These are phyloP conservation scores for Gossypioides kirkii DNA, from an alignment of 345 rosid species.

Conservation along the genomic window DNA sequence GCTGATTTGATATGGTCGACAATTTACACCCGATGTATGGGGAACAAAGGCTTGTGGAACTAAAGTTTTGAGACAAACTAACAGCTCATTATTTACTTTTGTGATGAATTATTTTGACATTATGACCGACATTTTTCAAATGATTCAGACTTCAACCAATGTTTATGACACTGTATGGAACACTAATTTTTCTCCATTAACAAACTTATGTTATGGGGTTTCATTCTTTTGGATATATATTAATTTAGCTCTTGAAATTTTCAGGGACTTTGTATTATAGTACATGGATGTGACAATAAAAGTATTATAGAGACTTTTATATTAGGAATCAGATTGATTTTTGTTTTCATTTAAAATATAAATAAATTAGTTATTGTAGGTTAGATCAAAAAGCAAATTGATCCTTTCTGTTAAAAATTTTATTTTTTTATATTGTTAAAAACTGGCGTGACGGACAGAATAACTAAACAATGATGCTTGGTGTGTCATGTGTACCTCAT, in stretches of 20 bases:
- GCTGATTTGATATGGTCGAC: conserved; percentile 5
- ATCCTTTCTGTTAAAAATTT: no score
- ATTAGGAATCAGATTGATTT: no score
- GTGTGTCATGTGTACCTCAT: no score
- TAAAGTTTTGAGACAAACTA: conserved; percentile 2
- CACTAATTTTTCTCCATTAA: neutral
- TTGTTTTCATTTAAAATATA: accelerated
- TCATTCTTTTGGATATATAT: neutral
- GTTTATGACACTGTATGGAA: neutral
- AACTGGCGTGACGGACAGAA: no score
- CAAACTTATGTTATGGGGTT: neutral
- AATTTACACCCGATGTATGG: neutral
- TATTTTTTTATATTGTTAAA: no score
- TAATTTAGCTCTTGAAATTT: no score
- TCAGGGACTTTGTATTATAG: no score
- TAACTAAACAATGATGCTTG: no score
- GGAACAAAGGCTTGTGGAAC: neutral
- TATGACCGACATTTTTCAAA: neutral
- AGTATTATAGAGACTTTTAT: no score
- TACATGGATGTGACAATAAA: no score
- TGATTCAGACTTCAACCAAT: neutral
- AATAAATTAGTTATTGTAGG: accelerated
- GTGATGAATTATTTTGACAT: conserved; percentile 7
- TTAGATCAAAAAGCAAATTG: no score
- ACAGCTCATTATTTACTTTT: neutral